Conservation (phyloP, 352 stramenopile genomes). For the Halophytophthora polymorphica region DNA sequence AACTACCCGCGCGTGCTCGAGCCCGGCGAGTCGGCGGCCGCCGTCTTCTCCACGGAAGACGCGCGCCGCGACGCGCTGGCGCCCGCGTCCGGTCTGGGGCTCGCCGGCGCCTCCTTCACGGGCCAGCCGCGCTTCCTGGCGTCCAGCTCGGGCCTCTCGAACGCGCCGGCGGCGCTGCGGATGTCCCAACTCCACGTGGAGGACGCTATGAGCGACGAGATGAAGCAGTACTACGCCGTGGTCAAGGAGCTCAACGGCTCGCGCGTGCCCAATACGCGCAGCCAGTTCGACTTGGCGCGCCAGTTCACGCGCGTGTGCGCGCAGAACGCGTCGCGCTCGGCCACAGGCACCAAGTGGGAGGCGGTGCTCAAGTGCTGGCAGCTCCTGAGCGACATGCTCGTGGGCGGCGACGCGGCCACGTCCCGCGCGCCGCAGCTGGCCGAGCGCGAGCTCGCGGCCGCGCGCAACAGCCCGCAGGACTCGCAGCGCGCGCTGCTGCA, state of each 20-base stretch:
- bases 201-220: constrained; percentile 77
- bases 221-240: constrained; percentile 77
- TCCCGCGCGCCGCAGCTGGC: constrained; percentile 35
- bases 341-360: constrained; percentile 69
- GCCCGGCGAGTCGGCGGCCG: constrained; percentile 29
- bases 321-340: constrained; percentile 53
- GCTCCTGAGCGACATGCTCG: constrained; percentile 64
- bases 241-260: constrained; percentile 69
- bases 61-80: constrained; percentile 31
- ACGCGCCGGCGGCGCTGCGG: constrained; percentile 33
- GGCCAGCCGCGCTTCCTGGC: constrained; percentile 53
- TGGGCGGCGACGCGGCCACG: constrained; percentile 42
- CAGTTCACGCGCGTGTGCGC: constrained; percentile 52
- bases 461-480: constrained; percentile 29
- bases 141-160: constrained; percentile 25
- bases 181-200: constrained; percentile 65
- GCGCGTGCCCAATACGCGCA: constrained; percentile 65
- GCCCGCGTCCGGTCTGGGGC: constrained; percentile 33
- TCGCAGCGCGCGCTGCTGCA: constrained; percentile 37
- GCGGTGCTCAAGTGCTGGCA: constrained; percentile 81
- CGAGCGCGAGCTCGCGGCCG: constrained; percentile 54
- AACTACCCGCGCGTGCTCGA: constrained; percentile 70
- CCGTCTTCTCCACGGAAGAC: constrained; percentile 43
- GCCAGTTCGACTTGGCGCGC: constrained; percentile 64
- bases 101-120: constrained; percentile 45